These are phyloP conservation scores for Chalciporus sphaerocephalus DNA, from an alignment of 768 basidiomycete genomes.

Conservation along the genomic window DNA sequence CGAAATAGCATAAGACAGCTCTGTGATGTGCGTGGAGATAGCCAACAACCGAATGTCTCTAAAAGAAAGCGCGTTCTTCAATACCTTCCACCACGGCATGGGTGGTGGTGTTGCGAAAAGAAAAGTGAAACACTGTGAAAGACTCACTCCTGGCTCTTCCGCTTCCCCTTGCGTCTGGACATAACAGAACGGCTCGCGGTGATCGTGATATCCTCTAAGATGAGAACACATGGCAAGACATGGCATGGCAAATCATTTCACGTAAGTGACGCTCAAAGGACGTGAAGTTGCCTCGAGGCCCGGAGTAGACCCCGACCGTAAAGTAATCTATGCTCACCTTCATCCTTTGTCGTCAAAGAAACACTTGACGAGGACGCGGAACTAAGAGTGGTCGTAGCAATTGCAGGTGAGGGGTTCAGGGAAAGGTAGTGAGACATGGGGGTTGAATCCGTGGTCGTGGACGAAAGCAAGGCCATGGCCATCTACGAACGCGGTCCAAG, in stretches of 20 bases:
- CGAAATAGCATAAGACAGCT: conserved; percentile 80
- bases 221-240: conserved; percentile 13
- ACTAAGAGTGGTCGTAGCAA: conserved; percentile 18
- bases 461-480: conserved; percentile 23
- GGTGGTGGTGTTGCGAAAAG: conserved; percentile 11
- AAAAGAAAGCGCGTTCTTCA: conserved; percentile 25
- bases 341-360: conserved; percentile 55
- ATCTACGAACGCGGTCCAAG: background rate
- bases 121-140: conserved; percentile 4
- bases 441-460: conserved; percentile 26
- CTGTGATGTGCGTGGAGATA: conserved; percentile 81
- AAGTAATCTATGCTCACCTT: conserved; percentile 46
- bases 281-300: conserved; percentile 21
- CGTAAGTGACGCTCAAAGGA: conserved; percentile 30
- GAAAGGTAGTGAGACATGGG: conserved; percentile 33
- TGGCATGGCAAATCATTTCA: conserved; percentile 29
- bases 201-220: conserved; percentile 69
- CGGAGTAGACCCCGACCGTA: conserved; percentile 3
- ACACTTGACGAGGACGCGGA: conserved; percentile 43
- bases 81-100: conserved; percentile 25
- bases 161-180: conserved; percentile 45
- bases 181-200: conserved; percentile 47
- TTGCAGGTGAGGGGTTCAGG: conserved; percentile 27
- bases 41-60: conserved; percentile 76
- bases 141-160: conserved; percentile 67